Evolutionary conservation across 371 early-diverging fungal species (phyloP).

Genomic region (Rhizopus stolonifer): DNA sequence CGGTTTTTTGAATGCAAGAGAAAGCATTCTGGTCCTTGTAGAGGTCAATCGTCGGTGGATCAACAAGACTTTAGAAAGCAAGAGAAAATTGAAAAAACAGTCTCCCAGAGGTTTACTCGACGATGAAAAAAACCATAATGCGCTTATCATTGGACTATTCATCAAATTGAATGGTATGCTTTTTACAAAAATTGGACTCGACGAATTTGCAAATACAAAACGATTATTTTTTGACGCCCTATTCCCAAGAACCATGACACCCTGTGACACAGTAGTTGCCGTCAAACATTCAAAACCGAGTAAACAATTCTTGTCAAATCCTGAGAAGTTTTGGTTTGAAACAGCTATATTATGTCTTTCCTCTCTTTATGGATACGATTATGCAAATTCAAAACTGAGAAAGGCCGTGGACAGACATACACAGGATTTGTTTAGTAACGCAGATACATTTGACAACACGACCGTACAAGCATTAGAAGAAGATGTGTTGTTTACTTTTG

Average conservation of each 20-base stretch:
- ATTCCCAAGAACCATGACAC: slow-evolving; percentile 20
- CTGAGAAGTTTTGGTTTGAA: slow-evolving; percentile 54
- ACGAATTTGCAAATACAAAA: slow-evolving; percentile 45
- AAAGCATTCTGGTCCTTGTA: slow-evolving; percentile 42
- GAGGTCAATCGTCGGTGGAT: slow-evolving; percentile 49
- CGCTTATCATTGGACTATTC: slow-evolving; percentile 41
- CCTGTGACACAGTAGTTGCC: neutral
- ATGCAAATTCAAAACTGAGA: slow-evolving; percentile 45
- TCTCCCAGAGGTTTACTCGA: neutral
- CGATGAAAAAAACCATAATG: slow-evolving; percentile 4
- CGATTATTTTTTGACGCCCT: slow-evolving; percentile 36
- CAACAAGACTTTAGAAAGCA: slow-evolving; percentile 7
- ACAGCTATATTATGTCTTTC: slow-evolving; percentile 49
- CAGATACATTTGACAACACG: slow-evolving; percentile 17
- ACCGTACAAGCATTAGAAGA: slow-evolving; percentile 8
- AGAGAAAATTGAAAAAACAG: slow-evolving; percentile 4
- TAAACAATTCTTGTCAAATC: slow-evolving; percentile 6
- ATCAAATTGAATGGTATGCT: slow-evolving; percentile 65
- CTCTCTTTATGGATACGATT: slow-evolving; percentile 56
- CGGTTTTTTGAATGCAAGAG: slow-evolving; percentile 46
- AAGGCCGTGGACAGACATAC: slow-evolving; percentile 30
- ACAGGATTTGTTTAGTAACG: slow-evolving; percentile 13
- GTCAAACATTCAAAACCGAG: neutral
- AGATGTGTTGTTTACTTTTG: slow-evolving; percentile 30
- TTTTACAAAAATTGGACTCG: slow-evolving; percentile 67